phyloP scores from a whole-genome alignment of 192 early-diverging fungal genomes.

The Anaeromyces robustus region DNA sequence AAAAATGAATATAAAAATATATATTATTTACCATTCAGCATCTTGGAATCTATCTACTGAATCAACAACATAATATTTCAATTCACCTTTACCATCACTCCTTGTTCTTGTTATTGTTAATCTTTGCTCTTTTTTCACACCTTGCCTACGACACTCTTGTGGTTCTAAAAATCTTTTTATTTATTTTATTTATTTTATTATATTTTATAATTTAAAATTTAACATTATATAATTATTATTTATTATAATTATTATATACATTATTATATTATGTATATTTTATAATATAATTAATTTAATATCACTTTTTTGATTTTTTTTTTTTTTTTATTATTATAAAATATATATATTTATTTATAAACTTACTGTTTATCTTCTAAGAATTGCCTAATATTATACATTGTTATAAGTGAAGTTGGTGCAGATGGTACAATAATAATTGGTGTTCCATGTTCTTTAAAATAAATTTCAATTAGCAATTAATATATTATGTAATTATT shows the following conservation, averaged over 20 bases:
- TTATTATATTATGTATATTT: too few species aligned
- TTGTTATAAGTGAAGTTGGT: constrained; percentile 61
- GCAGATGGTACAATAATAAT: constrained; percentile 88
- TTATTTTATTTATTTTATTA: constrained; percentile 1
- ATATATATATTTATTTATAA: too few species aligned
- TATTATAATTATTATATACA: not conserved
- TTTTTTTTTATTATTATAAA: too few species aligned
- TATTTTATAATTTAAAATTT: constrained; percentile 1
- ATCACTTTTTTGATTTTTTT: too few species aligned
- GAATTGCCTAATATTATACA: constrained; percentile 80
- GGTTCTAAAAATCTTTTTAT: not conserved
- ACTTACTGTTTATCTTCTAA: constrained; percentile 55
- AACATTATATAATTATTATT: not conserved
- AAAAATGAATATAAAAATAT: not conserved
- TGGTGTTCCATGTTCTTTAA: constrained; percentile 29
- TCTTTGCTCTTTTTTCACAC: constrained; percentile 43
- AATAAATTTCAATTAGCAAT: not conserved
- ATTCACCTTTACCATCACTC: constrained; percentile 22
- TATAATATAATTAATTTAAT: too few species aligned
- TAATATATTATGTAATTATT: too few species aligned
- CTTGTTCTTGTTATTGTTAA: constrained; percentile 13
- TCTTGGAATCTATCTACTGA: constrained; percentile 49
- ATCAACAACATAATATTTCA: constrained; percentile 67
- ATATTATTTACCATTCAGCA: constrained; percentile 54
- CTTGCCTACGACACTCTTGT: constrained; percentile 44